Conservation (phyloP, 345 rosid genomes). For the Salix brachista region DNA sequence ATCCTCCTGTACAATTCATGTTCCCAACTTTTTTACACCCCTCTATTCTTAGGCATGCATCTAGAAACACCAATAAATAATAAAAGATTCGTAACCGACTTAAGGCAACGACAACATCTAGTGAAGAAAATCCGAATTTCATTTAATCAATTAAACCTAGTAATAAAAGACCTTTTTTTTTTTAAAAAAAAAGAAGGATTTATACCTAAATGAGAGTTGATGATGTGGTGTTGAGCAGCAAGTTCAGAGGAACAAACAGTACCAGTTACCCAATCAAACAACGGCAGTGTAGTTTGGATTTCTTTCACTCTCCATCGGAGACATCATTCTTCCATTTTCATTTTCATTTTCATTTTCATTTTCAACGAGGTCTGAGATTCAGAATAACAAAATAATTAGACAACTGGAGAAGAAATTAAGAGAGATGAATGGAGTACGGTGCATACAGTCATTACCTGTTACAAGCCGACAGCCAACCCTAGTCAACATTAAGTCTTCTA, state of each 20-base stretch:
- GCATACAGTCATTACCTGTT: background rate
- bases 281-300: background rate
- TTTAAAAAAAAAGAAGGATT: background rate
- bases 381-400: no score
- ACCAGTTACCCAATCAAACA: slow-evolving; percentile 33
- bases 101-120: background rate
- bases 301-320: background rate
- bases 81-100: background rate
- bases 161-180: background rate
- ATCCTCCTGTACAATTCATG: background rate
- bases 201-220: slow-evolving; percentile 69
- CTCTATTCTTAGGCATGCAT: slow-evolving; percentile 45
- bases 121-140: background rate
- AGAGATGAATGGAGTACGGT: no score
- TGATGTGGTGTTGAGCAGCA: slow-evolving; percentile 35
- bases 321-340: slow-evolving; percentile 5
- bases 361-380: background rate
- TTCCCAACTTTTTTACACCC: slow-evolving; percentile 16
- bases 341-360: slow-evolving; percentile 9
- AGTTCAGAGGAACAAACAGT: slow-evolving; percentile 49
- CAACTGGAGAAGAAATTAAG: background rate
- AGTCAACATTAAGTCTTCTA: no score
- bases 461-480: no score
- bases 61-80: slow-evolving; percentile 29
- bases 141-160: background rate